Percentiles rank a stretch among this genome's conserved stretches.
Evolutionary conservation across 2,329 filamentous ascomycete genomes (phyloP).

Genomic region (Plectosphaerella cucumerina): DNA sequence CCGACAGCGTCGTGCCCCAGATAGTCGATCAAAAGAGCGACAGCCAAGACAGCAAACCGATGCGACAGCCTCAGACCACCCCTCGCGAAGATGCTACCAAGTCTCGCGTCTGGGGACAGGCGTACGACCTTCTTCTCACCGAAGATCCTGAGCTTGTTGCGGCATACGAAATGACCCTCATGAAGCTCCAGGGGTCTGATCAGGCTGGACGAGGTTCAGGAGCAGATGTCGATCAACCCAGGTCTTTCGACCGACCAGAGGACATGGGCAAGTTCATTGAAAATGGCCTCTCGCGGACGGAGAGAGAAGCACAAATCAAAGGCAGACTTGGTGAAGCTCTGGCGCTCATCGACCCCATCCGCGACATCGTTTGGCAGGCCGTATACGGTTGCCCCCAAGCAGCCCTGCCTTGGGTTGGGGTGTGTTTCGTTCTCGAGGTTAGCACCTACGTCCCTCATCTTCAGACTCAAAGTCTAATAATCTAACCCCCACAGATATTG

Average conservation of each 20-base stretch:
- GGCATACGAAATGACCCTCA: background rate
- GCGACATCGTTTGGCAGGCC: background rate
- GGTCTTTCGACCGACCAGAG: background rate
- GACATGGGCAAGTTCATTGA: background rate
- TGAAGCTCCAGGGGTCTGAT: background rate
- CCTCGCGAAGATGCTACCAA: background rate
- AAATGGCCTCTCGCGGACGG: background rate
- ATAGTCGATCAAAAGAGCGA: background rate
- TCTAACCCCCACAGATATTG: background rate
- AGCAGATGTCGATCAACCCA: background rate
- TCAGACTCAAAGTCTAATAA: background rate
- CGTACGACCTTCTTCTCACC: background rate
- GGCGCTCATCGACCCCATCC: background rate
- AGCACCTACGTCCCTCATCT: background rate
- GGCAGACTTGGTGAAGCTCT: background rate
- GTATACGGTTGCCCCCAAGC: background rate
- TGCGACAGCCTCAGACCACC: background rate
- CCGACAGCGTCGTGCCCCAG: background rate
- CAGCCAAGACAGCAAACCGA: background rate
- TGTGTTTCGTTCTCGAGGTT: background rate
- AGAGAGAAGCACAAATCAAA: background rate
- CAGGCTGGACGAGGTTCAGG: background rate
- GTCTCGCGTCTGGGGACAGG: background rate
- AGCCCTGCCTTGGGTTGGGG: background rate
- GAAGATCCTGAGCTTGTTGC: background rate